Base-by-base conservation (phyloP, 2,329 filamentous ascomycete genomes). In the Neodidymelliopsis sp. region DNA sequence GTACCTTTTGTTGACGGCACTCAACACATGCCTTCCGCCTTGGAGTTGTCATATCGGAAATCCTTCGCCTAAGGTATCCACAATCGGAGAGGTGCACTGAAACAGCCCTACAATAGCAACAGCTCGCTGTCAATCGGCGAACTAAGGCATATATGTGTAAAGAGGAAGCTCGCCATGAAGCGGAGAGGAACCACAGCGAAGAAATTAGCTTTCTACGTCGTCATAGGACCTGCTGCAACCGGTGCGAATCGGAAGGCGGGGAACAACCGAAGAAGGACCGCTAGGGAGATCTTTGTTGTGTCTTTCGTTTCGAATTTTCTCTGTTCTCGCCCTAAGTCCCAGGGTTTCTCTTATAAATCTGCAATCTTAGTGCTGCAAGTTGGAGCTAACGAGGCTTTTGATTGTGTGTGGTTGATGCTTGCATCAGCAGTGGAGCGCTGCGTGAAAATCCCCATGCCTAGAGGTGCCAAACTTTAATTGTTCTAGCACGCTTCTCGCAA, bases 1-100 rank as follows among this genome's bases (percentile, higher is more conserved):
- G 34, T 67, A 70, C 69, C 63, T 72, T 72, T 59, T 72, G 69
- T 53, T 72, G 69, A 35, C 69, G 60, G 49, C 69, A 72, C 49
- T 72, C 69, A 22, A 72, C 68, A 54, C 69, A 72, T 22, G 69
- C 69, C 42, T 72, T 72, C 28, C 69, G 59, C 56, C 69, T 57
- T 28, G 68, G 68, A 41, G 66, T 69, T 29, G 67, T 60, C 66
- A 69, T 69, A 52, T 55, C 60, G 46, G 53, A 51, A 37, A 49
- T 54, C 44, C 48, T 53, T 56, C 55, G 54, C 54, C 56, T 53
- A 56, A 35, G 28, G 58, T 54, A 61, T 61, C 59, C 60, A 64
- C 60, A 53, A 43, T 53, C 28, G 50, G 49, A 53, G 49, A 44
- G 53, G 35, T 58, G 34, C 28, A 56, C 24, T 47, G 36, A 43